These are phyloP conservation scores for Linum usitatissimum DNA, from an alignment of 345 rosid species.

Conservation along the genomic window DNA sequence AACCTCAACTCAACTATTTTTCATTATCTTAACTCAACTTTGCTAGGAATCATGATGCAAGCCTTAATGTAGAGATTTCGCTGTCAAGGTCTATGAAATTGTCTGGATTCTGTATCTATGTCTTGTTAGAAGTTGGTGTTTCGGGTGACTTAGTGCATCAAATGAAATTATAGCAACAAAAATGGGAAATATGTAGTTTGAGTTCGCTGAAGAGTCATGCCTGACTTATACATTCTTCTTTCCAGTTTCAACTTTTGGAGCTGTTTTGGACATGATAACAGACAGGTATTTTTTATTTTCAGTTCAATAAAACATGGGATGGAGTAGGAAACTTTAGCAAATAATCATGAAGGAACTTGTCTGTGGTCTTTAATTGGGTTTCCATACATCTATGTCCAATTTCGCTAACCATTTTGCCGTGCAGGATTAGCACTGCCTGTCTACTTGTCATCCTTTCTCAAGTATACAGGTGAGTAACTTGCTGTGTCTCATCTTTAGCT, in stretches of 20 bases:
- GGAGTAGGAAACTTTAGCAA: too few species aligned
- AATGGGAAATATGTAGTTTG: background rate
- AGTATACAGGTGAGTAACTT: slow-evolving; percentile 46
- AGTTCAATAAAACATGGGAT: too few species aligned
- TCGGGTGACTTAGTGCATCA: background rate
- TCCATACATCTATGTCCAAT: background rate
- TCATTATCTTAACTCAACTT: too few species aligned
- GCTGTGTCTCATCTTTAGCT: slow-evolving; percentile 4
- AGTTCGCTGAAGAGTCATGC: background rate
- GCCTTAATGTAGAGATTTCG: too few species aligned
- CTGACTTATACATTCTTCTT: slow-evolving; percentile 13
- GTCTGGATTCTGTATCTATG: too few species aligned
- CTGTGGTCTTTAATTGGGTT: background rate
- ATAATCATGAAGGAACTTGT: too few species aligned
- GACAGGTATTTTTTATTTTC: slow-evolving; percentile 44
- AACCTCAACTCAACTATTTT: too few species aligned
- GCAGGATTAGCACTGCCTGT: slow-evolving; percentile 95
- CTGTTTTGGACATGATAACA: slow-evolving; percentile 91
- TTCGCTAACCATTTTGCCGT: slow-evolving; percentile 12
- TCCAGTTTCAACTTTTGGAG: slow-evolving; percentile 93
- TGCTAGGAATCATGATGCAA: too few species aligned
- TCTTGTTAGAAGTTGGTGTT: too few species aligned
- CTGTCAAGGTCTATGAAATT: too few species aligned
- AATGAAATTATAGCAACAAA: background rate
- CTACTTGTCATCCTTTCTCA: slow-evolving; percentile 81